phyloP scores from a whole-genome alignment of 192 early-diverging fungal genomes.

The Coemansia sp. region DNA sequence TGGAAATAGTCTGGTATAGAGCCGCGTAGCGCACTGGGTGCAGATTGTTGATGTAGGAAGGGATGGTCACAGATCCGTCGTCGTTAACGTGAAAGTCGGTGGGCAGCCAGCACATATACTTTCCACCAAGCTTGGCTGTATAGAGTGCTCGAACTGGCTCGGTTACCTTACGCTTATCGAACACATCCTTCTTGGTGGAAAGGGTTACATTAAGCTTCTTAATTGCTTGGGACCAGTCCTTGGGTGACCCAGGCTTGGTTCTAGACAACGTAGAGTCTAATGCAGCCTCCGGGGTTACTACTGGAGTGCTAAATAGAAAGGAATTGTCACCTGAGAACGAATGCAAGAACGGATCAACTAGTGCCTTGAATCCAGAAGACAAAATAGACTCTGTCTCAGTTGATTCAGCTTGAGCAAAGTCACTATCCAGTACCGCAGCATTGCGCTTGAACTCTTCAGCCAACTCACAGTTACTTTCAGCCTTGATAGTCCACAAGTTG shows the following conservation, averaged over 20 bases:
- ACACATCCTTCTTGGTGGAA: neutral
- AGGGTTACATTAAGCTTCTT: neutral
- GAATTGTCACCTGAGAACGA: neutral
- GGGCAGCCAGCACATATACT: too few species aligned
- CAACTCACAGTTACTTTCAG: neutral
- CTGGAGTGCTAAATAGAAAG: neutral
- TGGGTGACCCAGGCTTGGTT: neutral
- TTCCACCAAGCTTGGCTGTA: neutral
- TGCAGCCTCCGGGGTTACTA: neutral
- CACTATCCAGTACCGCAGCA: too few species aligned
- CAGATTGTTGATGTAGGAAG: too few species aligned
- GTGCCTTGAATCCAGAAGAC: neutral
- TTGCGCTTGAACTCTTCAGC: neutral
- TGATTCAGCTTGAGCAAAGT: neutral
- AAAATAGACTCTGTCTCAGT: too few species aligned
- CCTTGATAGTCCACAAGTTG: constrained; percentile 11
- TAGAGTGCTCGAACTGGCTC: neutral
- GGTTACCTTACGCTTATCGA: constrained; percentile 11
- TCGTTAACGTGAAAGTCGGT: too few species aligned
- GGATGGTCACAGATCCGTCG: too few species aligned
- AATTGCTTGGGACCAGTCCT: neutral
- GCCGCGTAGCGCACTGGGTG: too few species aligned
- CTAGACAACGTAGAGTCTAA: neutral
- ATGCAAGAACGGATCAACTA: neutral
- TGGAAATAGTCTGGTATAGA: too few species aligned